phyloP scores from a whole-genome alignment of 345 rosid genomes.

The Arabis hirsuta region DNA sequence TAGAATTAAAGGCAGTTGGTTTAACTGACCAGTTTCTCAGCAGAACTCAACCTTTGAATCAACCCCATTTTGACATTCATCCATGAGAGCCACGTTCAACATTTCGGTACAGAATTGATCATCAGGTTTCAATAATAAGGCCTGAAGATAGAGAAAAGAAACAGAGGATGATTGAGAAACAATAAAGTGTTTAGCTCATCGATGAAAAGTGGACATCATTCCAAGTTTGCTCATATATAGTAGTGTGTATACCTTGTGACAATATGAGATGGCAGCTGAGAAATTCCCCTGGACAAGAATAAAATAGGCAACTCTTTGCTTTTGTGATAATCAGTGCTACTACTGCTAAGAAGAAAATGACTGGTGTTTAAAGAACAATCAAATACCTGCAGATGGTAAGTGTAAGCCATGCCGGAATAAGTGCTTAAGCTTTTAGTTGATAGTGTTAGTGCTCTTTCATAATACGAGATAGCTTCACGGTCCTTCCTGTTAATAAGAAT shows the following conservation, averaged over 20 bases:
- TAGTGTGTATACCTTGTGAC: slow-evolving; percentile 70
- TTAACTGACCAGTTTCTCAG: slow-evolving; percentile 41
- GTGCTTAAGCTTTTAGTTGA: slow-evolving; percentile 88
- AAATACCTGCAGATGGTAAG: slow-evolving; percentile 87
- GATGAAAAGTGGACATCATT: not conserved
- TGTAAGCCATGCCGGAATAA: slow-evolving; percentile 96
- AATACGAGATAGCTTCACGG: slow-evolving; percentile 69
- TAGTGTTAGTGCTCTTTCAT: slow-evolving; percentile 83
- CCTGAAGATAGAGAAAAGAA: slow-evolving; percentile 50
- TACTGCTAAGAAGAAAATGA: slow-evolving; percentile 13
- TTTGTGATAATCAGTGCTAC: not conserved
- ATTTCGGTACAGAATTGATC: slow-evolving; percentile 90
- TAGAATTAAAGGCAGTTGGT: slow-evolving; percentile 15
- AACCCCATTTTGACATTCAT: slow-evolving; percentile 66
- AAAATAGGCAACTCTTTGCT: not conserved
- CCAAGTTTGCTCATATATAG: slow-evolving; percentile 9
- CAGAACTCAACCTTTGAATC: slow-evolving; percentile 60
- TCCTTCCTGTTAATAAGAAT: slow-evolving; percentile 56
- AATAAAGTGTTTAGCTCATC: not conserved
- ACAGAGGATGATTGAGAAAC: not conserved
- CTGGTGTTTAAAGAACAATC: slow-evolving; percentile 1
- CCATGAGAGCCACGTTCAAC: slow-evolving; percentile 74
- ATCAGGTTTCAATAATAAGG: slow-evolving; percentile 77
- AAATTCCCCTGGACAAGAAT: slow-evolving; percentile 70
- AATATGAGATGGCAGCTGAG: slow-evolving; percentile 75